Evolutionary conservation across 352 stramenopile species (phyloP).

Genomic region (Globisporangium abappressorium): DNA sequence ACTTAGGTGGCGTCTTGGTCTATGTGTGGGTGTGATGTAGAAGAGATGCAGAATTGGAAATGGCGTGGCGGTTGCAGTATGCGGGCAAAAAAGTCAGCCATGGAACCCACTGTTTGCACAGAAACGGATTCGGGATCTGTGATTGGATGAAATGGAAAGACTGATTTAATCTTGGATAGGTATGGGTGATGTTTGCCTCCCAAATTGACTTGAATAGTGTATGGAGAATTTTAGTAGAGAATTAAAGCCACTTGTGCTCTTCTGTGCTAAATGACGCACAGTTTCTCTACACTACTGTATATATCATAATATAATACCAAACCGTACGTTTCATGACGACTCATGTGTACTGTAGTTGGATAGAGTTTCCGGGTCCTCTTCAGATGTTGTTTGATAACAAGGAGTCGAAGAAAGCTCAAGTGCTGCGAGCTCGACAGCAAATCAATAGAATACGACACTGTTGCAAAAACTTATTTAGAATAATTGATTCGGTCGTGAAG

Average conservation of each 20-base stretch:
- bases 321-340: too few species aligned
- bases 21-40: background rate
- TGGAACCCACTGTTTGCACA: background rate
- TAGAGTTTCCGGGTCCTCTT: too few species aligned
- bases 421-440: too few species aligned
- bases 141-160: background rate
- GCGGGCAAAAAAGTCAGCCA: background rate
- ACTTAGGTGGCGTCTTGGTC: background rate
- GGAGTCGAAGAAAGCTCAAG: too few species aligned
- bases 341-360: too few species aligned
- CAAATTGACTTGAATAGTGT: background rate
- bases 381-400: too few species aligned
- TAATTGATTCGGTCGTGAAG: too few species aligned
- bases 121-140: background rate
- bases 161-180: background rate
- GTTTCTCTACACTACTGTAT: too few species aligned
- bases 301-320: background rate
- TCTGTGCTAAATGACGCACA: background rate
- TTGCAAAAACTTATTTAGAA: too few species aligned
- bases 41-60: background rate
- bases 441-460: too few species aligned
- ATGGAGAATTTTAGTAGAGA: background rate
- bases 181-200: background rate
- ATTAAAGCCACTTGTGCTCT: background rate
- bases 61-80: background rate